These are phyloP conservation scores for Globisporangium radiosum DNA, from an alignment of 352 stramenopile species.

Conservation along the genomic window DNA sequence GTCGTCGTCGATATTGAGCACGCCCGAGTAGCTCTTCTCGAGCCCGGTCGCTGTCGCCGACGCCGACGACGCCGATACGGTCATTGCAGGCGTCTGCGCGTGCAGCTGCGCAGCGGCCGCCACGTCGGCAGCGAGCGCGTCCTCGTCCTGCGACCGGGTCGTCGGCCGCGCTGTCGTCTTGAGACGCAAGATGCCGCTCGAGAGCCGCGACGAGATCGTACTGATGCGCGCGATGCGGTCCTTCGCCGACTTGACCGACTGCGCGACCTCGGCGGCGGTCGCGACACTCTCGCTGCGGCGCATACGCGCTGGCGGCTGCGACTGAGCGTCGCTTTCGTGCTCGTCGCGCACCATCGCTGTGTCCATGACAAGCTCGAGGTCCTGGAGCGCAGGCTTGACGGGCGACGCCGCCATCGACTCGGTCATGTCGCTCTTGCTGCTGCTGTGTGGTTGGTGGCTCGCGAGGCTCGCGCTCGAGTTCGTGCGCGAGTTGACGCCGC, in stretches of 20 bases:
- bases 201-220: conserved; percentile 71
- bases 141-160: conserved; percentile 12
- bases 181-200: conserved; percentile 56
- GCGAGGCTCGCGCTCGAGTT: conserved; percentile 2
- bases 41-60: conserved; percentile 13
- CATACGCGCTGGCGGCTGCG: conserved; percentile 5
- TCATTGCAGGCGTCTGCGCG: conserved; percentile 10
- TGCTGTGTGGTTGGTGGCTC: conserved; percentile 11
- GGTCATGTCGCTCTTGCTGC: conserved; percentile 27
- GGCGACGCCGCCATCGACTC: conserved; percentile 13
- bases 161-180: conserved; percentile 11
- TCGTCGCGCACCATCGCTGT: conserved; percentile 19
- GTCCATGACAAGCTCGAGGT: conserved; percentile 16
- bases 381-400: conserved; percentile 6
- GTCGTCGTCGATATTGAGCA: conserved; percentile 13
- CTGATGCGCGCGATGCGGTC: conserved; percentile 46
- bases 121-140: background rate
- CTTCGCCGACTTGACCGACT: conserved; percentile 55
- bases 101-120: background rate
- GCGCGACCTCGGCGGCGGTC: conserved; percentile 28
- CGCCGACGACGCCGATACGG: conserved; percentile 7
- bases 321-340: conserved; percentile 2
- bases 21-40: conserved; percentile 13
- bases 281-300: conserved; percentile 13
- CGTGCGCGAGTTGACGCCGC: background rate